These are phyloP conservation scores for Sclerotinia borealis DNA, from an alignment of 2,329 filamentous ascomycete genomes.

Conservation along the genomic window DNA sequence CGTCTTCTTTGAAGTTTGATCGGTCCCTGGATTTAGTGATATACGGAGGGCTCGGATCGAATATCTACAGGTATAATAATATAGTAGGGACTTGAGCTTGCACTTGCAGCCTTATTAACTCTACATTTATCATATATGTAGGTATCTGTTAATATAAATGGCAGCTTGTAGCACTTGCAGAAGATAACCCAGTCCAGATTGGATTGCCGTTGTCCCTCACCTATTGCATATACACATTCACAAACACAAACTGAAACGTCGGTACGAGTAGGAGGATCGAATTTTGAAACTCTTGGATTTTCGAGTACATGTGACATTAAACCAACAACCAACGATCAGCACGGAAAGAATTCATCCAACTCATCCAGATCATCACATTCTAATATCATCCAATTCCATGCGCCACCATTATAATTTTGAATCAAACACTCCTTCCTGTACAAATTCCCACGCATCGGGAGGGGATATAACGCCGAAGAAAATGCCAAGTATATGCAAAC, in stretches of 20 bases:
- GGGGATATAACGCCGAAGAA: constrained; percentile 11
- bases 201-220: not conserved
- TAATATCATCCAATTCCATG: not conserved
- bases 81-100: not conserved
- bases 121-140: too few species aligned
- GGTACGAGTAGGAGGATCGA: not conserved
- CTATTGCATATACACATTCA: not conserved
- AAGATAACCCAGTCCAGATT: not conserved
- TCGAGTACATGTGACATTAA: not conserved
- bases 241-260: not conserved
- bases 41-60: not conserved
- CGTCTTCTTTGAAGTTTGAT: too few species aligned
- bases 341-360: not conserved
- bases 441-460: not conserved
- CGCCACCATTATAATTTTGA: not conserved
- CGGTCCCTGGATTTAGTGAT: too few species aligned
- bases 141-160: too few species aligned
- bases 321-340: not conserved
- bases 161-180: not conserved
- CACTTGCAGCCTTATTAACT: constrained; percentile 4
- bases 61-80: too few species aligned
- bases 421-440: not conserved
- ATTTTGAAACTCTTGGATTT: not conserved
- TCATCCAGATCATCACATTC: not conserved
- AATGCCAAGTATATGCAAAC: constrained; percentile 6